A percentile compares a stretch with the other conserved stretches of the same genome.
Evolutionary conservation across 768 basidiomycete genomes (phyloP).

Genomic region (Russula emetica): DNA sequence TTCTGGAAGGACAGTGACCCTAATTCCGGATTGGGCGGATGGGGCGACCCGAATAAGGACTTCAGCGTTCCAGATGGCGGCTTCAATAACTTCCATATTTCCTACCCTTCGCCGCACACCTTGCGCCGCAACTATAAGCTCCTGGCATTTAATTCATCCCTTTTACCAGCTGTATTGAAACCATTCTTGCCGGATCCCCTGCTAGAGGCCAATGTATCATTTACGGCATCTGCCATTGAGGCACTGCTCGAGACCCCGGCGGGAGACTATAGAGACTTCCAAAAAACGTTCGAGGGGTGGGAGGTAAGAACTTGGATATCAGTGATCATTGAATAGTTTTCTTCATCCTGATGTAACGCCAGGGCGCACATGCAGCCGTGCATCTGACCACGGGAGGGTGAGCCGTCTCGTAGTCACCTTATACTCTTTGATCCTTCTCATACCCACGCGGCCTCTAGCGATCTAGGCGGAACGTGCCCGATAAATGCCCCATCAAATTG

Average conservation of each 20-base stretch:
- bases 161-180: constrained; percentile 13
- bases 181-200: constrained; percentile 27
- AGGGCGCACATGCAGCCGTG: constrained; percentile 37
- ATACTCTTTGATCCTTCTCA: background rate
- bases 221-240: constrained; percentile 30
- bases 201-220: constrained; percentile 31
- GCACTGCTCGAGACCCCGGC: constrained; percentile 31
- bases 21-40: constrained; percentile 31
- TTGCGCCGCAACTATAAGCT: constrained; percentile 37
- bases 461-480: constrained; percentile 34
- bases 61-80: constrained; percentile 32
- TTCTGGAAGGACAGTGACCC: constrained; percentile 31
- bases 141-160: constrained; percentile 30
- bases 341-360: background rate
- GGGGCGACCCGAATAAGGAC: constrained; percentile 30
- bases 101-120: constrained; percentile 36
- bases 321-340: background rate
- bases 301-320: constrained; percentile 26
- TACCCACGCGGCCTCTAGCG: constrained; percentile 26
- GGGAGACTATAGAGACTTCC: constrained; percentile 36
- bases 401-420: background rate
- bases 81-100: constrained; percentile 31
- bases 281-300: constrained; percentile 33
- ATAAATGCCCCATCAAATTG: constrained; percentile 31
- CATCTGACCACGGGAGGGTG: constrained; percentile 37